A percentile compares a stretch with the other conserved stretches of the same genome.
Conservation (phyloP, 169 alveolate genomes). For the Besnoitia besnoiti region DNA sequence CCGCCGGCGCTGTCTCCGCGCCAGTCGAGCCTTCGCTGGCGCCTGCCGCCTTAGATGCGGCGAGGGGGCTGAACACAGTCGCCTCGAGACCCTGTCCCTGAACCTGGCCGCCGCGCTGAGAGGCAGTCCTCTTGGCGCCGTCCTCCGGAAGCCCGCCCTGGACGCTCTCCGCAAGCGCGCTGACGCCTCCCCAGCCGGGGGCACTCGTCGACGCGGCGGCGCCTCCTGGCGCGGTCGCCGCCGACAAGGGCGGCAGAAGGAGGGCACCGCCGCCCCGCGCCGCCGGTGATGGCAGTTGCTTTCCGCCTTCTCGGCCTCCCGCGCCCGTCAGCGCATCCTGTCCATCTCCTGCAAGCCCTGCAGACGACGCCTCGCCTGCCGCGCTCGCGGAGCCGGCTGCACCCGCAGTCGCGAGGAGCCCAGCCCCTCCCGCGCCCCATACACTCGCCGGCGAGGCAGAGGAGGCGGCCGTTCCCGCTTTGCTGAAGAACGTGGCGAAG, state of each 20-base stretch:
- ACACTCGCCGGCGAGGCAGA: neutral
- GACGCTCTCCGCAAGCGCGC: neutral
- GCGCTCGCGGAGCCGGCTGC: neutral
- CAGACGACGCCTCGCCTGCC: neutral
- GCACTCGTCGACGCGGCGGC: neutral
- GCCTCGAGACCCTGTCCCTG: neutral
- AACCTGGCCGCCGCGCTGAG: neutral
- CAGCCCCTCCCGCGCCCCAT: slow-evolving; percentile 8
- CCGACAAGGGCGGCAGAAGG: neutral
- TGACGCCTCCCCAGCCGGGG: neutral
- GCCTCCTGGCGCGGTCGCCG: neutral
- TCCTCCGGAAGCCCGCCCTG: neutral
- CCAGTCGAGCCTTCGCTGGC: too few relatives aligned
- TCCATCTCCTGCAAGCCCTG: neutral
- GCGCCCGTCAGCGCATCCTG: neutral
- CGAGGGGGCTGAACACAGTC: neutral
- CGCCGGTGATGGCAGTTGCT: neutral
- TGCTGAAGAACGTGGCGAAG: slow-evolving; percentile 13
- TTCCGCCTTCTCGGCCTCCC: neutral
- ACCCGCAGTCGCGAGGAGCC: neutral
- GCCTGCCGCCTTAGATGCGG: neutral
- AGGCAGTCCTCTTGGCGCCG: neutral
- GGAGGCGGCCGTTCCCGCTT: neutral
- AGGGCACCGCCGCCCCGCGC: neutral
- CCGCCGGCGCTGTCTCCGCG: too few relatives aligned